phyloP scores from a whole-genome alignment of 1,139 yeast species.

The Kodamaea ohmeri region DNA sequence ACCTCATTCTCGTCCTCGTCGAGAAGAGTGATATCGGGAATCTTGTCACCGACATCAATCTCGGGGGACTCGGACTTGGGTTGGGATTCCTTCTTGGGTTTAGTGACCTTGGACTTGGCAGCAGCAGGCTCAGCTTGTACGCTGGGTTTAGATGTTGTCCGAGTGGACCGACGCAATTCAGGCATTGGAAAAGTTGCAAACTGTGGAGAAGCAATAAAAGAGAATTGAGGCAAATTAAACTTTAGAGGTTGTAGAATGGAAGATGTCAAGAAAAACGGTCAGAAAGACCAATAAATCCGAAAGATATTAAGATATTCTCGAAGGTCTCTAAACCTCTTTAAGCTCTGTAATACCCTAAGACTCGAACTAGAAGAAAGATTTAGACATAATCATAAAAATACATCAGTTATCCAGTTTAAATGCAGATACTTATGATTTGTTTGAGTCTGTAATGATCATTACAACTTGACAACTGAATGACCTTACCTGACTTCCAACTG shows the following conservation, averaged over 20 bases:
- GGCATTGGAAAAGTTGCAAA: conserved; percentile 30
- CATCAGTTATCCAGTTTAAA: no score
- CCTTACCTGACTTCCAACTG: no score
- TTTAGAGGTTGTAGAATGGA: background rate
- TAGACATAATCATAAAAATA: no score
- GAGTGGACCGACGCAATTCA: conserved; percentile 54
- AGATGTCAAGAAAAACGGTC: no score
- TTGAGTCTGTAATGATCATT: no score
- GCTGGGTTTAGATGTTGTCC: conserved; percentile 21
- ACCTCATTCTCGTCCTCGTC: conserved; percentile 70
- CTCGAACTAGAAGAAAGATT: no score
- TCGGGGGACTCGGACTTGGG: conserved; percentile 16
- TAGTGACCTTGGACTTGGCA: conserved; percentile 6
- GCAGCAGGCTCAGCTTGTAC: conserved; percentile 10
- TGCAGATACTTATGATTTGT: no score
- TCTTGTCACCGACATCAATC: conserved; percentile 60
- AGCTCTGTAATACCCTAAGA: no score
- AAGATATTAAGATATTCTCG: no score
- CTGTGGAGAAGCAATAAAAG: conserved; percentile 1
- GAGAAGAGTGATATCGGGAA: conserved; percentile 62
- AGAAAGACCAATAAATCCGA: no score
- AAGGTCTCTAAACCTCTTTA: no score
- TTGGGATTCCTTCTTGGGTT: conserved; percentile 16
- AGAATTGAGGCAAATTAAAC: background rate
- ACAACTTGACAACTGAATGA: no score